phyloP scores from a whole-genome alignment of 2,329 filamentous ascomycete genomes.

The Cordyceps javanica region DNA sequence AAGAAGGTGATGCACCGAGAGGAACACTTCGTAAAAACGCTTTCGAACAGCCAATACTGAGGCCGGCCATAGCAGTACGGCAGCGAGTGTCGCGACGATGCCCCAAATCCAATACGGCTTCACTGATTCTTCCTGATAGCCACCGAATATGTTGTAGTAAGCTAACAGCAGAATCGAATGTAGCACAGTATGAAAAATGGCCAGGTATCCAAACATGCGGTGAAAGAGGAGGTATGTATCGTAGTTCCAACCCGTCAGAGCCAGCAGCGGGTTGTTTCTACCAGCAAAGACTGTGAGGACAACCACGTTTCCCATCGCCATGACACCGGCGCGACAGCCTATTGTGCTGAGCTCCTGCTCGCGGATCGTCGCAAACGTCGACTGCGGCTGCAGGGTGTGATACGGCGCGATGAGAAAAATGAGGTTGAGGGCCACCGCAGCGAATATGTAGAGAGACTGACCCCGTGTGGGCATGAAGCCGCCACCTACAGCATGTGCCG shows the following conservation, averaged over 20 bases:
- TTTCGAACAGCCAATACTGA: slow-evolving; percentile 24
- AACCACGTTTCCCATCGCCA: slow-evolving; percentile 29
- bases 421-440: slow-evolving; percentile 29
- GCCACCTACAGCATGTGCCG: slow-evolving; percentile 16
- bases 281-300: slow-evolving; percentile 28
- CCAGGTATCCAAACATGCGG: slow-evolving; percentile 50
- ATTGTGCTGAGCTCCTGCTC: slow-evolving; percentile 25
- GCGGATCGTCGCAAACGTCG: slow-evolving; percentile 19
- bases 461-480: slow-evolving; percentile 29
- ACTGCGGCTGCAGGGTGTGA: slow-evolving; percentile 22
- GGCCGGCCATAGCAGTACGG: slow-evolving; percentile 20
- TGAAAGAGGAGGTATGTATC: slow-evolving; percentile 31
- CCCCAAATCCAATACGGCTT: slow-evolving; percentile 30
- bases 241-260: slow-evolving; percentile 31
- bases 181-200: slow-evolving; percentile 71
- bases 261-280: slow-evolving; percentile 30
- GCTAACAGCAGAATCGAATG: slow-evolving; percentile 28
- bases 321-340: slow-evolving; percentile 29
- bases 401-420: slow-evolving; percentile 27
- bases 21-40: slow-evolving; percentile 29
- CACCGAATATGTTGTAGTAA: slow-evolving; percentile 21
- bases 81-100: slow-evolving; percentile 25
- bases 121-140: slow-evolving; percentile 21
- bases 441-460: slow-evolving; percentile 27
- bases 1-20: slow-evolving; percentile 26